These are phyloP conservation scores for Chaetomiaceae sp. DNA, from an alignment of 2,329 filamentous ascomycete species.

Conservation along the genomic window DNA sequence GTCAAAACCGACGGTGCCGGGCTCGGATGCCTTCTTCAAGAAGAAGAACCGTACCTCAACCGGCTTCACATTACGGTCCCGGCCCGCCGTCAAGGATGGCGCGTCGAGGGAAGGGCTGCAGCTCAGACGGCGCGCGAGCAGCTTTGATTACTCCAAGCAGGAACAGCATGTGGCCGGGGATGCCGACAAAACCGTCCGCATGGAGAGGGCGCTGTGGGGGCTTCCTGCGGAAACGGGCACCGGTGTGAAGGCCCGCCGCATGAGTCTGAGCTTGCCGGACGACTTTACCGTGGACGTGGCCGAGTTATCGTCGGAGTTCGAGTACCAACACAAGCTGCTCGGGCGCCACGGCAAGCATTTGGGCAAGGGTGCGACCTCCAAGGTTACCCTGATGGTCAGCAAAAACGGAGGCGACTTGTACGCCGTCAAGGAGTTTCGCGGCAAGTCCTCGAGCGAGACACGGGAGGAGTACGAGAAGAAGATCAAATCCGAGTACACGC, in stretches of 20 bases:
- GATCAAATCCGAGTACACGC: conserved; percentile 85
- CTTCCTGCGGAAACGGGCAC: conserved; percentile 63
- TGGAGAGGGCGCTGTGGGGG: conserved; percentile 49
- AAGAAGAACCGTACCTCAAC: conserved; percentile 49
- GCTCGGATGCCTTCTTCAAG: conserved; percentile 39
- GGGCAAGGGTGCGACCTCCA: conserved; percentile 76
- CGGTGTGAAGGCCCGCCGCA: conserved; percentile 69
- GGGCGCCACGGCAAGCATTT: conserved; percentile 68
- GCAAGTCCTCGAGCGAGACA: conserved; percentile 62
- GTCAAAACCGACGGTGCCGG: conserved; percentile 32
- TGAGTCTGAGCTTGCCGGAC: conserved; percentile 68
- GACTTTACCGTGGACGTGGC: conserved; percentile 67
- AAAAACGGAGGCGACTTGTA: conserved; percentile 66
- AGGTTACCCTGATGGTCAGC: conserved; percentile 68
- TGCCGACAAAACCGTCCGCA: conserved; percentile 27
- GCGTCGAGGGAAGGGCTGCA: conserved; percentile 14
- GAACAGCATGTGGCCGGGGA: conserved; percentile 21
- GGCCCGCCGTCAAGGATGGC: conserved; percentile 28
- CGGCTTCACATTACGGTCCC: conserved; percentile 43
- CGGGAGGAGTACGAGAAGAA: conserved; percentile 75
- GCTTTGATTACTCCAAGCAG: conserved; percentile 38
- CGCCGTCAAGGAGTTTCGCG: conserved; percentile 83
- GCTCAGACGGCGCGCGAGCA: conserved; percentile 39
- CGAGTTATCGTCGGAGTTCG: conserved; percentile 63
- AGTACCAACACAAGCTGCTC: conserved; percentile 62